These are phyloP conservation scores for Herpetomonas samuelpessoai DNA, from an alignment of 208 protist species.

Conservation along the genomic window DNA sequence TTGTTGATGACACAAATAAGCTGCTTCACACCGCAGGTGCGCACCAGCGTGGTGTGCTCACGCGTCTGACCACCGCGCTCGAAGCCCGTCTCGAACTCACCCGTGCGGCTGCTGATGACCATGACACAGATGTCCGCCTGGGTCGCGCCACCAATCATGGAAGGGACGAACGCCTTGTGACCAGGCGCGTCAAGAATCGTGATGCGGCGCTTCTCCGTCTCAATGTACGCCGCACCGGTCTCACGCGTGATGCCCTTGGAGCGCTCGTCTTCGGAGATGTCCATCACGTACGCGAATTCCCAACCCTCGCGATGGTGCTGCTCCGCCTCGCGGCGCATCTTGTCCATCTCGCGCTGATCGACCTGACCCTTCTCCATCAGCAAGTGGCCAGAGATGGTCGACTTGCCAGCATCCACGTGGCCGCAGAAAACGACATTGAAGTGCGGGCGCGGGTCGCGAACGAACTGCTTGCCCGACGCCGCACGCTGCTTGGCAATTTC, in stretches of 20 bases:
- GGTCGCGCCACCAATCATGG: slow-evolving; percentile 98
- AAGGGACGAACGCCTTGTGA: slow-evolving; percentile 98
- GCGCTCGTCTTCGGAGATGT: slow-evolving; percentile 98
- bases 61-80: slow-evolving; percentile 98
- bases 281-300: slow-evolving; percentile 98
- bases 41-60: slow-evolving; percentile 99
- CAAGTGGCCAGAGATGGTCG: slow-evolving; percentile 97
- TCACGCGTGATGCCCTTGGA: slow-evolving; percentile 99
- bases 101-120: slow-evolving; percentile 98
- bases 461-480: slow-evolving; percentile 62
- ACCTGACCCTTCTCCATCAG: slow-evolving; percentile 94
- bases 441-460: slow-evolving; percentile 91
- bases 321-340: slow-evolving; percentile 97
- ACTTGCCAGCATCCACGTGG: slow-evolving; percentile 99
- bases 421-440: slow-evolving; percentile 99
- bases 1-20: slow-evolving; percentile 99
- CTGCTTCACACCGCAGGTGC: slow-evolving; percentile 97
- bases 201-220: slow-evolving; percentile 95
- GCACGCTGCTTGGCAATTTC: slow-evolving; percentile 76
- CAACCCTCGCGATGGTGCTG: slow-evolving; percentile 96
- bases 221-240: slow-evolving; percentile 96
- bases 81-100: slow-evolving; percentile 99
- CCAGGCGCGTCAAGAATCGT: slow-evolving; percentile 99
- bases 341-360: slow-evolving; percentile 98
- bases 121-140: slow-evolving; percentile 98